These are phyloP conservation scores for Fusarium liriodendri DNA, from an alignment of 2,329 filamentous ascomycete species.

Conservation along the genomic window DNA sequence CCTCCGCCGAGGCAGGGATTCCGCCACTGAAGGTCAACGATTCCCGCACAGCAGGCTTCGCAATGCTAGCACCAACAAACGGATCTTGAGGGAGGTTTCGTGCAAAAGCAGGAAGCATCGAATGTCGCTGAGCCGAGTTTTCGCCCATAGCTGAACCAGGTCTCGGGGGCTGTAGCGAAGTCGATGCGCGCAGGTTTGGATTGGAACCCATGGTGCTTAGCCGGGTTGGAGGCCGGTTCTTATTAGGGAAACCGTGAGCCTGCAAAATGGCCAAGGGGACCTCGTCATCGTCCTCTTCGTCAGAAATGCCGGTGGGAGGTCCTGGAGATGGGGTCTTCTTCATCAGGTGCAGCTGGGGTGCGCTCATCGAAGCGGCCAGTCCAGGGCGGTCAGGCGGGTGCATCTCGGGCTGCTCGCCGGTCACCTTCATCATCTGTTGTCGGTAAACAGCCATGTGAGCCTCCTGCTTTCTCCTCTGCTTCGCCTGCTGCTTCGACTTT, in stretches of 20 bases:
- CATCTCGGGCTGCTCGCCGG: constrained; percentile 69
- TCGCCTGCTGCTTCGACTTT: constrained; percentile 77
- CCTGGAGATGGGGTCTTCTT: constrained; percentile 52
- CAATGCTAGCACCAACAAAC: constrained; percentile 82
- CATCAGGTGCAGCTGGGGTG: constrained; percentile 65
- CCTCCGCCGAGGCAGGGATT: constrained; percentile 52
- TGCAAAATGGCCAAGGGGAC: constrained; percentile 87
- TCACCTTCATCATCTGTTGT: constrained; percentile 97
- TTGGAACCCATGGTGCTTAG: constrained; percentile 75
- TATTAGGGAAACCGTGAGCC: constrained; percentile 88
- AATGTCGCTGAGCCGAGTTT: constrained; percentile 46
- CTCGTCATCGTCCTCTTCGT: constrained; percentile 92
- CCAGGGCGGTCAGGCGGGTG: constrained; percentile 61
- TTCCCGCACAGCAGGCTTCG: constrained; percentile 79
- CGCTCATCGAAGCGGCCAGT: constrained; percentile 69
- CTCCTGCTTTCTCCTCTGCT: constrained; percentile 87
- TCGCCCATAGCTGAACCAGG: constrained; percentile 70
- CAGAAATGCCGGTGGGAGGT: constrained; percentile 64
- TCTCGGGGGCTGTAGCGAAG: constrained; percentile 55
- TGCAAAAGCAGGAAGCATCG: constrained; percentile 82
- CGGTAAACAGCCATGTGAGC: constrained; percentile 90
- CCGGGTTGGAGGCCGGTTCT: constrained; percentile 78
- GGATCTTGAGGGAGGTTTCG: constrained; percentile 85
- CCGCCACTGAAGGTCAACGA: constrained; percentile 77
- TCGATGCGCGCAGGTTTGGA: constrained; percentile 74